Evolutionary conservation across 345 rosid genomes (phyloP).

Genomic region (Gossypium herbaceum): DNA sequence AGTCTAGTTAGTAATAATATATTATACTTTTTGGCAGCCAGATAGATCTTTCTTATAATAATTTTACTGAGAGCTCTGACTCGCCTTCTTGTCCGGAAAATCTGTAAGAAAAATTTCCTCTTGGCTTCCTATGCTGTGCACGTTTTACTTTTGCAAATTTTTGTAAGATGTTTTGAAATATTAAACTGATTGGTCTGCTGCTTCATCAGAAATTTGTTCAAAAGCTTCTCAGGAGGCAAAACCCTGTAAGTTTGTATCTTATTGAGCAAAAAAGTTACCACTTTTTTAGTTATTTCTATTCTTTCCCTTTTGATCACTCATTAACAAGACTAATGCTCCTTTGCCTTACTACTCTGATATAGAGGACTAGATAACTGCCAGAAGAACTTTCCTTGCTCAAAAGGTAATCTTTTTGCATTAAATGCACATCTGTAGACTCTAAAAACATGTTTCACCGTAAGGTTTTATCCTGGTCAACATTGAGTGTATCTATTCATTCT

Average conservation of each 20-base stretch:
- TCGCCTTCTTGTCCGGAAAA: conserved; percentile 32
- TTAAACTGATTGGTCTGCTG: neutral
- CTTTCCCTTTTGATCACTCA: neutral
- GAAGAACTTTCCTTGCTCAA: conserved; percentile 15
- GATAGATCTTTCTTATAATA: conserved; percentile 48
- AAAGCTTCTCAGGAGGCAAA: conserved; percentile 12
- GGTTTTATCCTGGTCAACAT: neutral
- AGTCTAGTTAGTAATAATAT: neutral
- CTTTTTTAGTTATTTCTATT: neutral
- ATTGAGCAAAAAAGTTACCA: neutral
- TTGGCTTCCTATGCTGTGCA: neutral
- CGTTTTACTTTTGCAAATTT: neutral
- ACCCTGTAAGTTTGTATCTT: conserved; percentile 11
- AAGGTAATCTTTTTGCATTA: conserved; percentile 14
- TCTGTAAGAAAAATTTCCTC: conserved; percentile 28
- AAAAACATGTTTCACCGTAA: neutral
- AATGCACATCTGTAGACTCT: neutral
- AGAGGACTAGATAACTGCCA: conserved; percentile 13
- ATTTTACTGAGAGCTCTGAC: conserved; percentile 25
- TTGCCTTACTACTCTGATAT: neutral
- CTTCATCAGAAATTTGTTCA: conserved; percentile 34
- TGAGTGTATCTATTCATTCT: neutral
- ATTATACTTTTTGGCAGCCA: conserved; percentile 28
- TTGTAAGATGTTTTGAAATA: neutral
- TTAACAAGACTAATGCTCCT: neutral